These are phyloP conservation scores for Fibroporia radiculosa DNA, from an alignment of 768 basidiomycete genomes.

Conservation along the genomic window DNA sequence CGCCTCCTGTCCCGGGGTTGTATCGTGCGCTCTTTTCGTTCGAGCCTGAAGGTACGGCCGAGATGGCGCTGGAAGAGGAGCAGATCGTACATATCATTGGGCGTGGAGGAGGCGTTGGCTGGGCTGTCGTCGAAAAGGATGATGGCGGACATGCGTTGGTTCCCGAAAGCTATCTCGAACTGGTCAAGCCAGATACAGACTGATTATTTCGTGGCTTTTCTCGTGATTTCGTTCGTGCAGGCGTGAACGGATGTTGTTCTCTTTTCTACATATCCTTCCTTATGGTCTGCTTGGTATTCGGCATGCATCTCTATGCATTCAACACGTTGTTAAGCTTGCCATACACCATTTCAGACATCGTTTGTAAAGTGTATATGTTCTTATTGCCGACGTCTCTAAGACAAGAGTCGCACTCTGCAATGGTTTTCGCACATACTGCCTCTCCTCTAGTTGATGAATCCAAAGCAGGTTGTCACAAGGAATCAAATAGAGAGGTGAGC, in stretches of 20 bases:
- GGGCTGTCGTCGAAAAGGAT: conserved; percentile 60
- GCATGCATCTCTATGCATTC: no score
- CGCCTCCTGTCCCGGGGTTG: conserved; percentile 52
- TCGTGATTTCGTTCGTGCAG: neutral
- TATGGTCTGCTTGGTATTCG: no score
- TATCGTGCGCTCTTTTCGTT: conserved; percentile 78
- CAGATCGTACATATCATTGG: conserved; percentile 70
- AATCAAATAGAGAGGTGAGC: no score
- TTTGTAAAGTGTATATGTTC: no score
- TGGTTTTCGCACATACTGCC: no score
- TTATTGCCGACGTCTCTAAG: no score
- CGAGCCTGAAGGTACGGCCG: conserved; percentile 72
- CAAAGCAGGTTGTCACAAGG: no score
- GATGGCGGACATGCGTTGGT: conserved; percentile 60
- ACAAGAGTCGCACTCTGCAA: no score
- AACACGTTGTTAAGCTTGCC: no score
- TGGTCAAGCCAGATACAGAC: conserved; percentile 32
- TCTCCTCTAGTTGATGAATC: no score
- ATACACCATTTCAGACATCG: no score
- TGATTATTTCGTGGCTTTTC: no score
- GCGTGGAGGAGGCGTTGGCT: conserved; percentile 70
- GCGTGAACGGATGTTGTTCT: neutral
- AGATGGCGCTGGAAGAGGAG: conserved; percentile 75
- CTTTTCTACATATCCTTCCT: neutral
- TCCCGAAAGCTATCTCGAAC: conserved; percentile 71